Conservation (phyloP, 345 rosid species). For the Euphorbia peplus region DNA sequence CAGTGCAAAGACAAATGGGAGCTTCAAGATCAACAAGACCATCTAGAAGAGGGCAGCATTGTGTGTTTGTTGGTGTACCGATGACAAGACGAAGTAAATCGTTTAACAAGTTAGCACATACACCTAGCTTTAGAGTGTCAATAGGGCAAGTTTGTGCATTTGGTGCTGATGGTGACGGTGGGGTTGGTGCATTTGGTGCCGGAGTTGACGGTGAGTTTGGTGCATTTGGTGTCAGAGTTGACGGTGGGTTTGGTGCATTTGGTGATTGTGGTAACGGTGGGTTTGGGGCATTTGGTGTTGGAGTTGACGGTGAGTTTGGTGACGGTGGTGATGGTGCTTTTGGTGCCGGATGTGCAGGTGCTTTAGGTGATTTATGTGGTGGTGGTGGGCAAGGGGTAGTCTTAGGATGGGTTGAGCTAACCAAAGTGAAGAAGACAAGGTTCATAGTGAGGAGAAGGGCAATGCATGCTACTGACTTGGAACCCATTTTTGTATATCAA, state of each 20-base stretch:
- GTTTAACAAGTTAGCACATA: constrained; percentile 14
- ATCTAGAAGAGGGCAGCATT: constrained; percentile 13
- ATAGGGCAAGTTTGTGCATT: constrained; percentile 8
- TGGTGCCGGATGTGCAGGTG: no score
- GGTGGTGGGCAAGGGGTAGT: constrained; percentile 12
- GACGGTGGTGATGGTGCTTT: constrained; percentile 18
- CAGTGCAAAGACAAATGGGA: constrained; percentile 23
- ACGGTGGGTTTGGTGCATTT: background rate
- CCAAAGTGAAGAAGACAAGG: constrained; percentile 13
- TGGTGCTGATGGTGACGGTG: constrained; percentile 13
- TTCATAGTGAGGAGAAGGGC: constrained; percentile 19
- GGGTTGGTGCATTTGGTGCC: no score
- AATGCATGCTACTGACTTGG: constrained; percentile 8
- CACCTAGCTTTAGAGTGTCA: constrained; percentile 19
- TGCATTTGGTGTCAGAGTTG: no score
- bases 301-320: no score
- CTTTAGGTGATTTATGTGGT: constrained; percentile 10
- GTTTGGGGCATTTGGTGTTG: no score
- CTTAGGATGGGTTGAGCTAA: constrained; percentile 3
- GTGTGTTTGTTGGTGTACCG: constrained; percentile 3
- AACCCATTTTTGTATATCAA: constrained; percentile 10
- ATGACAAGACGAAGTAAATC: constrained; percentile 7
- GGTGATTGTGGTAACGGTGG: no score
- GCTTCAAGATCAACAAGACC: constrained; percentile 14
- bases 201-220: no score